Base-by-base conservation (phyloP, 805 yeast genomes). In the Grigorovia yakushimaensis region DNA sequence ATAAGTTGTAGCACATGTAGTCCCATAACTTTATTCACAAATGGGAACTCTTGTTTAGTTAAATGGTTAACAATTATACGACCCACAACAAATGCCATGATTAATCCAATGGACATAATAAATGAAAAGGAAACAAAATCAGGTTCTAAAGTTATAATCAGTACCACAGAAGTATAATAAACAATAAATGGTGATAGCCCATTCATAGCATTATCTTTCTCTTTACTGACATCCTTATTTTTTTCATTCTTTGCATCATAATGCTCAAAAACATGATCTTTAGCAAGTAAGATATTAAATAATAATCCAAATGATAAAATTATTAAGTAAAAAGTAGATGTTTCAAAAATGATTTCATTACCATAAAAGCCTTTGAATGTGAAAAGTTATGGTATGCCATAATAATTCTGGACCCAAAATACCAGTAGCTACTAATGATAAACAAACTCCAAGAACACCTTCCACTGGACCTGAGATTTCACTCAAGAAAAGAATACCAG, bases 391-490 rank as follows among this genome's bases (percentile, higher is more conserved):
- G 10, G 61, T 53, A 42, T 72, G 71, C 94, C 95, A 89, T 21
- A 63, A 43, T 38, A 81, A 61, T 1, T 70, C 73, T 3, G 87
- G 82, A 2, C 97, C 97, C 45, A 69, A 64, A 35, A 78, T 47
- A 4, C 87, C 95, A 0, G 95, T 84, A 20, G 76, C 41, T 4
- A 77, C 47, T 58, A 77, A 87, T 17, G 82, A 66, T 0, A 57
- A 62, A 20, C 77, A 65, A 45, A 87, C 70, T 67, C 82, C 72
- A 53, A 88, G 61, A 24, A 89, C 85, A 2, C 98, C 98, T 66
- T 89, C 98, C 3, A 91, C 97, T 0, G 98, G 98, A 0, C 98
- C 98, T 13, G 94, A 84, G 57, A 87, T 80, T 51, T 75, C 81
- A 35, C 91, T 79, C 46, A 89, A 70, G 63, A 74, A 89, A 44